Percentiles rank a stretch among this genome's conserved stretches.
Evolutionary conservation across 108 stramenopile genomes (phyloP).

Genomic region (Nitzschia palea): DNA sequence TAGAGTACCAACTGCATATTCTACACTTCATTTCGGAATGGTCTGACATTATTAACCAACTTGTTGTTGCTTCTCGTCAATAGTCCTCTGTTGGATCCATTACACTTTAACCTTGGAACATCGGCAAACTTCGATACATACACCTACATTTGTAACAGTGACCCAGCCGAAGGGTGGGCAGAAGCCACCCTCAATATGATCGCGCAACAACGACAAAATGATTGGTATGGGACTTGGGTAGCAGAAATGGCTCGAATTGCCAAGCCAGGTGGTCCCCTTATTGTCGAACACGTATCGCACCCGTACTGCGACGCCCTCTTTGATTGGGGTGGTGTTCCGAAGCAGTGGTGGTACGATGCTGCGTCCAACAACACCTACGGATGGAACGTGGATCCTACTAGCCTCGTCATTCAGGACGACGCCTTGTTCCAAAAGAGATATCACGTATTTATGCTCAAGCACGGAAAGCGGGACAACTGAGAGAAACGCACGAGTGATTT

Average conservation of each 20-base stretch:
- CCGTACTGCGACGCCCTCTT: constrained; percentile 31
- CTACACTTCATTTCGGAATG: neutral
- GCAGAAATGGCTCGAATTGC: constrained; percentile 52
- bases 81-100: constrained; percentile 33
- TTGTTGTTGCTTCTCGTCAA: neutral
- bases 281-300: constrained; percentile 37
- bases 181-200: constrained; percentile 15
- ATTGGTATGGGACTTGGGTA: constrained; percentile 47
- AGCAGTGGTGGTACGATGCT: constrained; percentile 32
- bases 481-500: too few species aligned
- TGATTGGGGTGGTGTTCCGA: constrained; percentile 42
- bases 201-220: constrained; percentile 35
- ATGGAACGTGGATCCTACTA: constrained; percentile 47
- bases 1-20: constrained; percentile 20
- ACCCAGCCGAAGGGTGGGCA: constrained; percentile 21
- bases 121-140: constrained; percentile 9
- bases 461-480: constrained; percentile 10
- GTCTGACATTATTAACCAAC: neutral
- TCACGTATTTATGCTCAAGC: constrained; percentile 50
- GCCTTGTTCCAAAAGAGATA: constrained; percentile 30
- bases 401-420: constrained; percentile 31
- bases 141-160: neutral
- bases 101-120: constrained; percentile 4
- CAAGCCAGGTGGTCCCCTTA: constrained; percentile 43
- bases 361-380: constrained; percentile 28